These are phyloP conservation scores for Phyllosticta paracitricarpa DNA, from an alignment of 2,329 filamentous ascomycete genomes.

Conservation along the genomic window DNA sequence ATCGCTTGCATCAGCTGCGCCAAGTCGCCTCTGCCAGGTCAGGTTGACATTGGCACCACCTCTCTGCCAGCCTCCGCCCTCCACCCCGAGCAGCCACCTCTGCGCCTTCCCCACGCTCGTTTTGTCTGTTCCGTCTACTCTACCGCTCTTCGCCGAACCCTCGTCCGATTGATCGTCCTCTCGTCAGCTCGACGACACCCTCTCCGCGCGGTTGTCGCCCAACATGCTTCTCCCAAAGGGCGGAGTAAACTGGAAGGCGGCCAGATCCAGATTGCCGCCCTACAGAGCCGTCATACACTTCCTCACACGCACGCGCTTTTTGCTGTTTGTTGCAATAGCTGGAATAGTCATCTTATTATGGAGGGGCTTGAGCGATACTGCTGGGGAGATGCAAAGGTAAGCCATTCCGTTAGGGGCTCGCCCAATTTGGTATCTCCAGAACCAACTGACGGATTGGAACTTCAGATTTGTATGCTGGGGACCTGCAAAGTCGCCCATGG, in stretches of 20 bases:
- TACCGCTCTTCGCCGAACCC: conserved; percentile 12
- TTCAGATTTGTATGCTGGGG: conserved; percentile 96
- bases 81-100: conserved; percentile 5
- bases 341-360: conserved; percentile 73
- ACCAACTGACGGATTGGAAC: neutral
- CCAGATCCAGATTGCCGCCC: conserved; percentile 68
- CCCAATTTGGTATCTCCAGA: neutral
- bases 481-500: conserved; percentile 87
- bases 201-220: conserved; percentile 7
- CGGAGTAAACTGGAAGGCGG: conserved; percentile 85
- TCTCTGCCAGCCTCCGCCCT: neutral
- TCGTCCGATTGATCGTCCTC: conserved; percentile 13
- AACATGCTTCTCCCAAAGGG: conserved; percentile 83
- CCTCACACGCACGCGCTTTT: conserved; percentile 66
- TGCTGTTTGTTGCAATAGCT: conserved; percentile 61
- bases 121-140: neutral
- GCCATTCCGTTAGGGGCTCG: conserved; percentile 14
- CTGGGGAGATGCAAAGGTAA: conserved; percentile 86
- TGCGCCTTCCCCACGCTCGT: conserved; percentile 8
- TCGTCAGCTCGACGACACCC: conserved; percentile 6
- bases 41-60: neutral
- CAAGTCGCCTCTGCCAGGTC: neutral
- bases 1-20: neutral
- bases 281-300: conserved; percentile 54
- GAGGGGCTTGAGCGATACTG: conserved; percentile 71